phyloP scores from a whole-genome alignment of 805 yeast genomes.

The Metschnikowia proteae region DNA sequence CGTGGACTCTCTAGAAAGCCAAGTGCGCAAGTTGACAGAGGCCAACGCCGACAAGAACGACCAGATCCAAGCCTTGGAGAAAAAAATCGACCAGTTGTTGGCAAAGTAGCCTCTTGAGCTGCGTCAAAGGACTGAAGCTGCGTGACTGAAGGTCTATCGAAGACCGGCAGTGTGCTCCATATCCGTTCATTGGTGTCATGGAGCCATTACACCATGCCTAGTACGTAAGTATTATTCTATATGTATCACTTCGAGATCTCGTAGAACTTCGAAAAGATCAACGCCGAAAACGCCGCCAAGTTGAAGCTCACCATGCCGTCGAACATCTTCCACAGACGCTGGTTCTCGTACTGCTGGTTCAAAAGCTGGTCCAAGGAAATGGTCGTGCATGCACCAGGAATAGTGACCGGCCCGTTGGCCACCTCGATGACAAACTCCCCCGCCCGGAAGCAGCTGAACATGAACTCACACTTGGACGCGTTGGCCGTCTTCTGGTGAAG shows the following conservation, averaged over 20 bases:
- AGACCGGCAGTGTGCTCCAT: too few relatives aligned
- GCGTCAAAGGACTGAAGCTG: too few relatives aligned
- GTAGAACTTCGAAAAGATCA: constrained; percentile 74
- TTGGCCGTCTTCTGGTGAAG: constrained; percentile 37
- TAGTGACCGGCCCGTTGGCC: constrained; percentile 65
- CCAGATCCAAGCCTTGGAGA: constrained; percentile 54
- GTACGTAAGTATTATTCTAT: too few relatives aligned
- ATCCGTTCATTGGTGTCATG: too few relatives aligned
- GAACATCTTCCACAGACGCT: constrained; percentile 51
- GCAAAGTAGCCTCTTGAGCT: not conserved
- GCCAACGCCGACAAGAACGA: constrained; percentile 64
- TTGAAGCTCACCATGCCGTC: constrained; percentile 67
- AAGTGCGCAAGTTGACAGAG: constrained; percentile 48
- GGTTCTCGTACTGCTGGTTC: constrained; percentile 68
- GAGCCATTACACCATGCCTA: too few relatives aligned
- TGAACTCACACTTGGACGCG: constrained; percentile 65
- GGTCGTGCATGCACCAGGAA: constrained; percentile 52
- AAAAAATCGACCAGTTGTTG: constrained; percentile 52
- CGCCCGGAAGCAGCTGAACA: constrained; percentile 69
- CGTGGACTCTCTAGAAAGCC: constrained; percentile 54
- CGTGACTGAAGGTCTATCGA: too few relatives aligned
- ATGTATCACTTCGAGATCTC: constrained; percentile 36
- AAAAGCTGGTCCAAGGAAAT: constrained; percentile 70
- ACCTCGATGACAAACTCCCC: constrained; percentile 75
- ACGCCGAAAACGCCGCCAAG: constrained; percentile 61